A percentile compares a stretch with the other conserved stretches of the same genome.
These are phyloP conservation scores for Xylogone sp. DNA, from an alignment of 2,329 filamentous ascomycete species.

Conservation along the genomic window DNA sequence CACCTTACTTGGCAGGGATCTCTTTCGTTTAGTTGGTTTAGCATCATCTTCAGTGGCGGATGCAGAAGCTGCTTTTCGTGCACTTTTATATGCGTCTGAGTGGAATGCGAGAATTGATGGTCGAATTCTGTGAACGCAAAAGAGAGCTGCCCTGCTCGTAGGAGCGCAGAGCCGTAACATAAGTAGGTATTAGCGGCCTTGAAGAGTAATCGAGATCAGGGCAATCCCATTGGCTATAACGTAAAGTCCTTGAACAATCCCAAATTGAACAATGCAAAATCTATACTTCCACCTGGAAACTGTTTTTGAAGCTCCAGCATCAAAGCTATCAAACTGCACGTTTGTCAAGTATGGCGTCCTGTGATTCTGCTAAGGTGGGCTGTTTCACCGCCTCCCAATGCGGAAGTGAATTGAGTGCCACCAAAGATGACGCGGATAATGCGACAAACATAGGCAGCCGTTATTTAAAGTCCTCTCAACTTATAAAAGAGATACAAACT, in stretches of 20 bases:
- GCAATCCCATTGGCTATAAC: neutral
- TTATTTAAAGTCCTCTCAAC: neutral
- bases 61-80: neutral
- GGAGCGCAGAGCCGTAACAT: slow-evolving; percentile 17
- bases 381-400: neutral
- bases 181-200: slow-evolving; percentile 4
- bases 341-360: neutral
- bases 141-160: slow-evolving; percentile 10
- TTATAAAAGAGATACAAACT: neutral
- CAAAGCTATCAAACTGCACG: neutral
- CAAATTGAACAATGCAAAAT: too few species aligned
- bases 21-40: neutral
- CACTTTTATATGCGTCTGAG: neutral
- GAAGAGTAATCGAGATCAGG: too few species aligned
- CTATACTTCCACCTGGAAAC: too few species aligned
- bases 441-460: neutral
- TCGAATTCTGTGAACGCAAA: neutral
- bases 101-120: neutral
- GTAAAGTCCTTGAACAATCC: too few species aligned
- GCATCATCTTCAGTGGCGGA: neutral
- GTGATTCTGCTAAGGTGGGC: neutral
- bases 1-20: neutral
- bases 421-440: neutral
- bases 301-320: neutral
- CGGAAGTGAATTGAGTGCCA: neutral